phyloP scores from a whole-genome alignment of 1,284 basidiomycete species.

The Waitea zeae region DNA sequence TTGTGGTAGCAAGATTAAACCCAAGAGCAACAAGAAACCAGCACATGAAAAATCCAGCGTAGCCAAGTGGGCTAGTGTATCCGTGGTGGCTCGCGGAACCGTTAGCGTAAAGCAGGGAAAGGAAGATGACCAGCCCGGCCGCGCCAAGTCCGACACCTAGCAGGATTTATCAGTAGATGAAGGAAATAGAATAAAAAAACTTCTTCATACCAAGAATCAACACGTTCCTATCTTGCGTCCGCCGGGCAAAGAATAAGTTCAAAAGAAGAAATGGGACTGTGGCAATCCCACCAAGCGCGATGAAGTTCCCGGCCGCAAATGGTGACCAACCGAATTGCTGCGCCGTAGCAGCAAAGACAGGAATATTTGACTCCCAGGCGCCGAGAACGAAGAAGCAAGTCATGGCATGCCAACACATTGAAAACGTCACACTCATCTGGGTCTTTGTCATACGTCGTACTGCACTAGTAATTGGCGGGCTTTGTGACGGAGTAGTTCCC shows the following conservation, averaged over 20 bases:
- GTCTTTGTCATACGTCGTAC: constrained; percentile 5
- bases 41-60: constrained; percentile 35
- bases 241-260: constrained; percentile 37
- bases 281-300: constrained; percentile 44
- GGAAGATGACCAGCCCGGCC: not conserved
- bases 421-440: constrained; percentile 32
- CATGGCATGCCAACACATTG: constrained; percentile 62
- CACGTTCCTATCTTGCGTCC: constrained; percentile 41
- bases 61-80: constrained; percentile 22
- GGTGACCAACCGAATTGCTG: constrained; percentile 35
- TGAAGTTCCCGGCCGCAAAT: constrained; percentile 50
- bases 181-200: constrained; percentile 29
- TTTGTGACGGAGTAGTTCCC: no score
- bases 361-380: constrained; percentile 56
- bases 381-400: constrained; percentile 58
- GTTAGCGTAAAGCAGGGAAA: constrained; percentile 16
- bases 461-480: no score
- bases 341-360: constrained; percentile 34
- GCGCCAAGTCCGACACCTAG: constrained; percentile 17
- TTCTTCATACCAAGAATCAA: constrained; percentile 38
- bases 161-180: constrained; percentile 35
- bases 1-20: constrained; percentile 51
- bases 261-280: constrained; percentile 49
- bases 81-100: constrained; percentile 3
- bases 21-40: constrained; percentile 56